These are phyloP conservation scores for Pholiota conissans DNA, from an alignment of 768 basidiomycete species.

Conservation along the genomic window DNA sequence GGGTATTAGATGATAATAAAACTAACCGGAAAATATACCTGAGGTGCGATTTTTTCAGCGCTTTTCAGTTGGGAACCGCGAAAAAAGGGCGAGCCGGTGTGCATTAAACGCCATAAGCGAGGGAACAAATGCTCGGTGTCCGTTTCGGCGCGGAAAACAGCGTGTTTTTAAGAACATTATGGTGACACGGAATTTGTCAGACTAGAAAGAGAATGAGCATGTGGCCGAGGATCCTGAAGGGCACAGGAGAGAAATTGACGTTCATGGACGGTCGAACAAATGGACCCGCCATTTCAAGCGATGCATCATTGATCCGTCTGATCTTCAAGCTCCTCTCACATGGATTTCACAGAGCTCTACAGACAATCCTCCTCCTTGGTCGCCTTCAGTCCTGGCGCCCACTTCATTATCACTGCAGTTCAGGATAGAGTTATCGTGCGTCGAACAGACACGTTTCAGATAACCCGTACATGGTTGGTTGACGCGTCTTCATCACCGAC, in stretches of 20 bases:
- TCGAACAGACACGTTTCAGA: slow-evolving; percentile 80
- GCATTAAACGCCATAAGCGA: no score
- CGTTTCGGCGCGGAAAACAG: background rate
- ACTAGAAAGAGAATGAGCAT: background rate
- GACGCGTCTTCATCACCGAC: slow-evolving; percentile 55
- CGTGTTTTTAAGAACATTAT: background rate
- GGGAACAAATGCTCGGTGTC: background rate
- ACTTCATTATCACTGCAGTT: slow-evolving; percentile 81
- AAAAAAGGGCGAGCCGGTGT: background rate
- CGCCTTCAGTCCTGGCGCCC: slow-evolving; percentile 81
- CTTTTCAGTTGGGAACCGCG: background rate
- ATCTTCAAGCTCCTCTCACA: slow-evolving; percentile 23
- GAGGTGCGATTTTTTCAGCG: background rate
- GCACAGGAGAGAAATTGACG: background rate
- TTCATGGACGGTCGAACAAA: no score
- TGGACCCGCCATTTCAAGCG: no score
- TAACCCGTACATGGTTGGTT: slow-evolving; percentile 78
- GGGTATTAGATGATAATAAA: background rate
- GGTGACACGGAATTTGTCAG: background rate
- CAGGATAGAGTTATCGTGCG: slow-evolving; percentile 81
- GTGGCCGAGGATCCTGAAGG: background rate
- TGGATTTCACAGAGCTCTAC: slow-evolving; percentile 91
- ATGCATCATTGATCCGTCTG: slow-evolving; percentile 3
- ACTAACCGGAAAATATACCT: background rate
- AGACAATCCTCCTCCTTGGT: slow-evolving; percentile 71